A percentile compares a stretch with the other conserved stretches of the same genome.
phyloP scores from a whole-genome alignment of 805 yeast species.

The Spathaspora boniae region DNA sequence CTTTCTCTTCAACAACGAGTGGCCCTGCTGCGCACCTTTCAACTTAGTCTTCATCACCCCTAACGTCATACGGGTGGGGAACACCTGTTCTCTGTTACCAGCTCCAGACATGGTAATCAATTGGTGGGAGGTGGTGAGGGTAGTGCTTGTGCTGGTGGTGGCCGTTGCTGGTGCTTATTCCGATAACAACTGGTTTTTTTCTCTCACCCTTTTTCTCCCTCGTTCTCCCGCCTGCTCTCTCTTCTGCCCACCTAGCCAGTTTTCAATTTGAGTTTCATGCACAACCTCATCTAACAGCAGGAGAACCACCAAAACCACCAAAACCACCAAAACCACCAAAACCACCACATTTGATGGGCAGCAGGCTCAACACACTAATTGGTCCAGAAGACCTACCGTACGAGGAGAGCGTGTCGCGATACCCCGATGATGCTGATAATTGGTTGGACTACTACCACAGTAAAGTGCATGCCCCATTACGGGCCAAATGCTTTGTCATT shows the following conservation, averaged over 20 bases:
- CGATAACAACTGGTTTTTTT: too few relatives aligned
- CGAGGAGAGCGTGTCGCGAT: conserved; percentile 34
- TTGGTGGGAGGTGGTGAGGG: background rate
- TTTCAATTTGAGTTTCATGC: too few relatives aligned
- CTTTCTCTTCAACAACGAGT: conserved; percentile 86
- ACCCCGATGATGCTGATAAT: conserved; percentile 26
- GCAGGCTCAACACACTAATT: conserved; percentile 13
- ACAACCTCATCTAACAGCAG: too few relatives aligned
- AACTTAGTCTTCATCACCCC: conserved; percentile 92
- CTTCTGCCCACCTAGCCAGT: too few relatives aligned
- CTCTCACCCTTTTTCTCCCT: too few relatives aligned
- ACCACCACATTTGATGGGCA: too few relatives aligned
- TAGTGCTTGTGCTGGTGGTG: too few relatives aligned
- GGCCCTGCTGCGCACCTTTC: conserved; percentile 97
- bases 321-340: too few relatives aligned
- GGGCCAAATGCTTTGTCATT: conserved; percentile 43
- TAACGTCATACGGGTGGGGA: conserved; percentile 97
- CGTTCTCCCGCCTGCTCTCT: too few relatives aligned
- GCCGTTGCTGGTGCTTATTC: too few relatives aligned
- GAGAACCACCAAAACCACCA: too few relatives aligned
- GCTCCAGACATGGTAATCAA: conserved; percentile 53
- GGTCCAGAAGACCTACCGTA: conserved; percentile 25
- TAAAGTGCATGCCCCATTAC: conserved; percentile 24
- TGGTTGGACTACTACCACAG: conserved; percentile 47
- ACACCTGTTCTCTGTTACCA: conserved; percentile 88